Evolutionary conservation across 176 grass and related monocot species (phyloP).

Genomic region (Thinopyrum elongatum): DNA sequence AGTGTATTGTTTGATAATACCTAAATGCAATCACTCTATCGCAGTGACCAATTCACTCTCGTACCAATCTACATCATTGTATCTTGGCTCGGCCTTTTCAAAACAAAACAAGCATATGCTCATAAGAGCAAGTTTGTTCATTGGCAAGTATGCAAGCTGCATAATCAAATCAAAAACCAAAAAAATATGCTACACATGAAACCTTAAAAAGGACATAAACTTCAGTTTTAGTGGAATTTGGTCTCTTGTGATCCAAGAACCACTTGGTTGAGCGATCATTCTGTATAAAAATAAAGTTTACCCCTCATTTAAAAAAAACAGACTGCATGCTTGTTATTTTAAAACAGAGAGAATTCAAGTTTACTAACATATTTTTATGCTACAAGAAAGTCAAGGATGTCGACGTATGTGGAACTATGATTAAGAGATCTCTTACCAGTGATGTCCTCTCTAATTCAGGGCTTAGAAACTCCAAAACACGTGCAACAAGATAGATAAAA

Average conservation of each 20-base stretch:
- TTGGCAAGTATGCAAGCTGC: neutral
- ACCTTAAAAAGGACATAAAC: neutral
- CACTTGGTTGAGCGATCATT: neutral
- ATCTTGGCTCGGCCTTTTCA: neutral
- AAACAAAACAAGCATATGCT: neutral
- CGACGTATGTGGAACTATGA: neutral
- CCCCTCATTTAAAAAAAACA: neutral
- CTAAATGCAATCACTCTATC: neutral
- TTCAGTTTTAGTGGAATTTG: neutral
- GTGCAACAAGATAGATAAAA: constrained; percentile 86
- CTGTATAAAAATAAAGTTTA: constrained; percentile 5
- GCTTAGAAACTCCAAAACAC: constrained; percentile 90
- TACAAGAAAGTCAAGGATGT: neutral
- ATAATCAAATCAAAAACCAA: neutral
- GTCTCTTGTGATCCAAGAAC: neutral
- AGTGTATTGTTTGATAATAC: neutral
- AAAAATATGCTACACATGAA: neutral
- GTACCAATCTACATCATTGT: neutral
- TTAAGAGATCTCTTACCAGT: constrained; percentile 48
- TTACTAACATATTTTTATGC: neutral
- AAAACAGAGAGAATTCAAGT: neutral
- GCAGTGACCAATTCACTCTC: neutral
- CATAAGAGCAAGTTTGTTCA: neutral
- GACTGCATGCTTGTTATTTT: neutral
- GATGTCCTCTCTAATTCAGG: constrained; percentile 92